Evolutionary conservation across 2,329 filamentous ascomycete genomes (phyloP).

Genomic region (Talaromyces sp.): DNA sequence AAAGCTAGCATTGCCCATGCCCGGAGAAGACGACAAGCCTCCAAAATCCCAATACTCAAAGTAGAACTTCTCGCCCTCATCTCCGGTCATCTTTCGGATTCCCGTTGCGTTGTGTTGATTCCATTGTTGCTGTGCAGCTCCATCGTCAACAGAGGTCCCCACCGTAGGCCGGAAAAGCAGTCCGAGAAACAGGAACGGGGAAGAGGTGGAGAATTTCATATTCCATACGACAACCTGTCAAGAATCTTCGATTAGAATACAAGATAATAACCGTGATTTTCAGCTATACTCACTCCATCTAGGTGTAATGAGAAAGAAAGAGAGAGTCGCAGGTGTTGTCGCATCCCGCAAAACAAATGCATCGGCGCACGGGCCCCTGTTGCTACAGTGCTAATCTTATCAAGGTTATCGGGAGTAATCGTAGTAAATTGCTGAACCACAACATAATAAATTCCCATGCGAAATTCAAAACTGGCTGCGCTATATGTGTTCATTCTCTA

Average conservation of each 20-base stretch:
- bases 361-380: not conserved
- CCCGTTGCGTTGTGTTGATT: slow-evolving; percentile 21
- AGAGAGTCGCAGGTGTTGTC: not conserved
- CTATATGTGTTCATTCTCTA: not conserved
- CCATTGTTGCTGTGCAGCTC: slow-evolving; percentile 16
- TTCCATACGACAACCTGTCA: not conserved
- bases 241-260: not conserved
- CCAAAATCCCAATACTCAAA: slow-evolving; percentile 42
- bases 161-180: not conserved
- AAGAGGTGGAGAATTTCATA: not conserved
- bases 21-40: slow-evolving; percentile 7
- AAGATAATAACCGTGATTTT: not conserved
- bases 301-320: not conserved
- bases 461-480: not conserved
- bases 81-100: slow-evolving; percentile 42
- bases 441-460: not conserved
- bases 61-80: slow-evolving; percentile 47
- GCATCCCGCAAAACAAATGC: not conserved
- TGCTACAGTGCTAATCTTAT: not conserved
- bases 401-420: not conserved
- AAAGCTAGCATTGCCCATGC: slow-evolving; percentile 8
- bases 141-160: not conserved
- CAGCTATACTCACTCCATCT: not conserved
- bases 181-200: not conserved
- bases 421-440: too few species aligned